Conservation (phyloP, 2,329 filamentous ascomycete genomes). For the Fusarium veterinarium region DNA sequence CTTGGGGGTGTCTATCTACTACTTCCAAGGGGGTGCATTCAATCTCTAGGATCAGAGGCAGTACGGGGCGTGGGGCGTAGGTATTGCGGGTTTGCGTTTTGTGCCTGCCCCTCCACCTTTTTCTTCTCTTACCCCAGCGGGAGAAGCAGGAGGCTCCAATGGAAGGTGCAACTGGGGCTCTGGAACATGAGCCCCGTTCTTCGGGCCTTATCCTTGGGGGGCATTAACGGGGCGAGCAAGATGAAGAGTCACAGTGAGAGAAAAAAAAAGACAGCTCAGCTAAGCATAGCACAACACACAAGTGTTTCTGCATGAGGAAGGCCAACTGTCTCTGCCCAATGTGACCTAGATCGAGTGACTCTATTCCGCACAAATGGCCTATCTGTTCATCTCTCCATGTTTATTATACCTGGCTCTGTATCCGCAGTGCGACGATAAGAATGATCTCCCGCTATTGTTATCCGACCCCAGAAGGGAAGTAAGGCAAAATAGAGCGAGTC, state of each 20-base stretch:
- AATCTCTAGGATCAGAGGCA: slow-evolving; percentile 15
- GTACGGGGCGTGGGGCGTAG: slow-evolving; percentile 37
- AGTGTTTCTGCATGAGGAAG: slow-evolving; percentile 5
- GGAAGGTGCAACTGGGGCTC: slow-evolving; percentile 36
- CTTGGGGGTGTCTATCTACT: slow-evolving; percentile 10
- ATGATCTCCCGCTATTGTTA: slow-evolving; percentile 31
- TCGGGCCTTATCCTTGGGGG: slow-evolving; percentile 40
- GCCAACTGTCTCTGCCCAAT: slow-evolving; percentile 24
- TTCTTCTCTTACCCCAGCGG: slow-evolving; percentile 41
- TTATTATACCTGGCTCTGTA: neutral
- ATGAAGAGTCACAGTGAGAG: slow-evolving; percentile 26
- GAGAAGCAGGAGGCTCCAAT: slow-evolving; percentile 46
- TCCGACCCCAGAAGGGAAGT: slow-evolving; percentile 31
- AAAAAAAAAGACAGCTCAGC: slow-evolving; percentile 24
- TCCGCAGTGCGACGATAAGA: slow-evolving; percentile 30
- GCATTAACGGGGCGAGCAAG: slow-evolving; percentile 35
- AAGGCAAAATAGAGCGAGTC: slow-evolving; percentile 35
- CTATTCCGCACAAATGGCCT: neutral
- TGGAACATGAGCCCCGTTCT: slow-evolving; percentile 42
- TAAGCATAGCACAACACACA: slow-evolving; percentile 6
- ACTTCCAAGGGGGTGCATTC: slow-evolving; percentile 11
- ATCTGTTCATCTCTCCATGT: slow-evolving; percentile 6
- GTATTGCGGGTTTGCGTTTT: slow-evolving; percentile 14
- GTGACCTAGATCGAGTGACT: neutral
- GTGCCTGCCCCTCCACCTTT: slow-evolving; percentile 41